Conservation (phyloP, 129 eudicot species). For the Cynara cardunculus region DNA sequence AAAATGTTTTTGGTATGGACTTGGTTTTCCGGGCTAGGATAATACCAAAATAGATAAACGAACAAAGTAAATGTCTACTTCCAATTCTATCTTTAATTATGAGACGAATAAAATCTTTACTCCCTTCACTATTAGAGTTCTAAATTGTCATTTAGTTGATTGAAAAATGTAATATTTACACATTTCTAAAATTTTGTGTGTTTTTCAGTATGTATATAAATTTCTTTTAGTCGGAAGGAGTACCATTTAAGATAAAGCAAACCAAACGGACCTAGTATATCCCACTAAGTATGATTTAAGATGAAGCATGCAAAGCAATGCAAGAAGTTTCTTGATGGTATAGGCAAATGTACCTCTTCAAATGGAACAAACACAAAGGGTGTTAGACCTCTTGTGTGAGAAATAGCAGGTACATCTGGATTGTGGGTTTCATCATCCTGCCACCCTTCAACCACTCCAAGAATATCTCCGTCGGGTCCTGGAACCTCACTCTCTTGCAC, state of each 20-base stretch:
- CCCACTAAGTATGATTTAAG: no score
- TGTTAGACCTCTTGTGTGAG: constrained; percentile 87
- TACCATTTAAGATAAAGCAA: neutral
- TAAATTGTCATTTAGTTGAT: neutral
- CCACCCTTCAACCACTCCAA: constrained; percentile 93
- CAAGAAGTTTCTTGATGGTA: neutral
- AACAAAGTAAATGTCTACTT: neutral
- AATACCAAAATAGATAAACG: neutral
- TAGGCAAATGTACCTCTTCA: constrained; percentile 59
- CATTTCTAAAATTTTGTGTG: no score
- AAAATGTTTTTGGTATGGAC: neutral
- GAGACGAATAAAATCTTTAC: neutral
- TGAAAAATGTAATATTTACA: neutral
- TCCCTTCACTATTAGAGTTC: neutral
- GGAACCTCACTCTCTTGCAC: constrained; percentile 64
- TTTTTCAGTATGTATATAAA: no score
- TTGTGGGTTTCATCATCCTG: constrained; percentile 92
- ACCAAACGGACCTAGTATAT: neutral
- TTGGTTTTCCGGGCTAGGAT: neutral
- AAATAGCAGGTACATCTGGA: constrained; percentile 95
- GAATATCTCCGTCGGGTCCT: constrained; percentile 71
- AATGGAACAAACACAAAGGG: constrained; percentile 94
- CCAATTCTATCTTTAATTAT: neutral
- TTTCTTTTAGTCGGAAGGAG: neutral
- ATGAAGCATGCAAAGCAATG: neutral